A percentile compares a stretch with the other conserved stretches of the same genome.
Conservation (phyloP, 2,329 filamentous ascomycete species). For the Aspergillus intermedius region DNA sequence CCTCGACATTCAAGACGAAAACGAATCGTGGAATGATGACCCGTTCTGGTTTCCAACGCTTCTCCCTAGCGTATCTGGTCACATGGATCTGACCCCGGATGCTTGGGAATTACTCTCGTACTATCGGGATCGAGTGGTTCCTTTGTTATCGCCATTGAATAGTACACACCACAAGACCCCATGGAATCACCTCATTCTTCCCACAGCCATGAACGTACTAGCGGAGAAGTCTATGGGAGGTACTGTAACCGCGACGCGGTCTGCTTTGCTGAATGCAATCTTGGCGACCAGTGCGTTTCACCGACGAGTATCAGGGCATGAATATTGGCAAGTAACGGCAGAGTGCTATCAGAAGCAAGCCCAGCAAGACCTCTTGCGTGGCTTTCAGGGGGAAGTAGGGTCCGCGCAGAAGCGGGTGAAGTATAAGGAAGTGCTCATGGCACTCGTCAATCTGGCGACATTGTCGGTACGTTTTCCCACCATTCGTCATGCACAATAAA, state of each 20-base stretch:
- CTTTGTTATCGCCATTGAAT: constrained; percentile 17
- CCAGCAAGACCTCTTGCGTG: constrained; percentile 26
- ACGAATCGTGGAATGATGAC: too few relatives aligned
- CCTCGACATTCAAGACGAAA: too few relatives aligned
- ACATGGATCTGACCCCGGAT: constrained; percentile 20
- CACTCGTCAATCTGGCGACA: constrained; percentile 38
- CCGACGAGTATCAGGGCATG: constrained; percentile 18
- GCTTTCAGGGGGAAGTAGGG: constrained; percentile 27
- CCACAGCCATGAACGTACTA: constrained; percentile 37
- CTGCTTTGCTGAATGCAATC: constrained; percentile 37
- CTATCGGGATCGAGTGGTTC: constrained; percentile 32
- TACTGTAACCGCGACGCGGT: constrained; percentile 33
- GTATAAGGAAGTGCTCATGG: constrained; percentile 43
- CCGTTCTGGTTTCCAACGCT: too few relatives aligned
- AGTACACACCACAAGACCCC: constrained; percentile 34
- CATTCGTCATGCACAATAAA: not conserved
- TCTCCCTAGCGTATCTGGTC: too few relatives aligned
- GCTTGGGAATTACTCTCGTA: constrained; percentile 34
- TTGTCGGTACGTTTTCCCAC: constrained; percentile 18
- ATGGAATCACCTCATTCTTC: constrained; percentile 40
- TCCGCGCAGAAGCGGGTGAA: constrained; percentile 32
- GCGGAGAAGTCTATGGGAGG: constrained; percentile 39
- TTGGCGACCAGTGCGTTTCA: constrained; percentile 42
- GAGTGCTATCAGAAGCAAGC: constrained; percentile 23
- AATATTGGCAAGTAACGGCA: constrained; percentile 30